Evolutionary conservation across 2,329 filamentous ascomycete genomes (phyloP).

Genomic region (Colletotrichum sp.): DNA sequence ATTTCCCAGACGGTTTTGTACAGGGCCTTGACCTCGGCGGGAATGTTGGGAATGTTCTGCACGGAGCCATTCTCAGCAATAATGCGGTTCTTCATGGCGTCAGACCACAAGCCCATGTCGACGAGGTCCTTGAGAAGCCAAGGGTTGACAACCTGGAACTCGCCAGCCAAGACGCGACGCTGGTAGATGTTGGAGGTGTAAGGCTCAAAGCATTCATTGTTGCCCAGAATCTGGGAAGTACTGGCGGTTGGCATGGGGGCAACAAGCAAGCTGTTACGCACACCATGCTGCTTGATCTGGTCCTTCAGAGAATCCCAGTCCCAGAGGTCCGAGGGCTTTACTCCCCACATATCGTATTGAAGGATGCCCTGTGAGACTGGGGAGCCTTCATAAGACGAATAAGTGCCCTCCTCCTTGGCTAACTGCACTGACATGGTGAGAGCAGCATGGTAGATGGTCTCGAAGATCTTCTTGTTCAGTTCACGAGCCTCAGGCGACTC

Average conservation of each 20-base stretch:
- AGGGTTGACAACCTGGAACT: conserved; percentile 99
- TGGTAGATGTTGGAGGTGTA: conserved; percentile 99
- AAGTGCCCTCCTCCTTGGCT: conserved; percentile 82
- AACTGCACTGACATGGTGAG: conserved; percentile 88
- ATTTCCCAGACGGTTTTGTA: conserved; percentile 99
- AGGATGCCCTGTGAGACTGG: conserved; percentile 94
- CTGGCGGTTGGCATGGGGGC: conserved; percentile 98
- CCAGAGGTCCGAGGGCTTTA: conserved; percentile 93
- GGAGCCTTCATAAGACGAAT: conserved; percentile 90
- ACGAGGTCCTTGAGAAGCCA: conserved; percentile 98
- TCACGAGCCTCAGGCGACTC: conserved; percentile 93
- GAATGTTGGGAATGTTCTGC: conserved; percentile 96
- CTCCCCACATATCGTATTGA: conserved; percentile 98
- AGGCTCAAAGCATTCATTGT: conserved; percentile 99
- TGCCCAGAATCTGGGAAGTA: conserved; percentile 96
- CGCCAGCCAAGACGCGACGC: conserved; percentile 93
- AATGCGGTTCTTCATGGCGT: conserved; percentile 99
- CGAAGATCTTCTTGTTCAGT: conserved; percentile 98
- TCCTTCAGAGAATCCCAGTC: conserved; percentile 91
- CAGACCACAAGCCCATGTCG: conserved; percentile 97
- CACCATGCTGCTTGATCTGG: conserved; percentile 89
- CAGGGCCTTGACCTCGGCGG: conserved; percentile 90
- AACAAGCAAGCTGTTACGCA: conserved; percentile 93
- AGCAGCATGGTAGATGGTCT: conserved; percentile 98
- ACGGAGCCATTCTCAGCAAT: conserved; percentile 96